These are phyloP conservation scores for Aspergillus oerlinghausenensis DNA, from an alignment of 2,329 filamentous ascomycete genomes.

Conservation along the genomic window DNA sequence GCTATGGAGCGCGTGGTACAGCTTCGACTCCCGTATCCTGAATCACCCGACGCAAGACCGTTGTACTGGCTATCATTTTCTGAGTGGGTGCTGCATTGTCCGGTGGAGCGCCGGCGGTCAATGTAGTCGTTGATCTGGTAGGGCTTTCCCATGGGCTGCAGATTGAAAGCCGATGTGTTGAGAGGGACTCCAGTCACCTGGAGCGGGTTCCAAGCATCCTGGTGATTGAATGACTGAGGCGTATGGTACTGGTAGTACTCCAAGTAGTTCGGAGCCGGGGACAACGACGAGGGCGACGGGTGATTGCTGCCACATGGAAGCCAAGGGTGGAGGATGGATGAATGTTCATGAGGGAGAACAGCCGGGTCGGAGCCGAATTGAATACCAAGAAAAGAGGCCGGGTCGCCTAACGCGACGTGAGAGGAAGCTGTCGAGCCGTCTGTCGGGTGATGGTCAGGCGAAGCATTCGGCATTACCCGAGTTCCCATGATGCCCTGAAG, in stretches of 20 bases:
- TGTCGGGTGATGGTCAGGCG: conserved; percentile 10
- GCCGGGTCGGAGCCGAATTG: conserved; percentile 21
- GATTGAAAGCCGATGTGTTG: conserved; percentile 14
- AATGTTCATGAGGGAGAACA: conserved; percentile 15
- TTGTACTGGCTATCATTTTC: conserved; percentile 31
- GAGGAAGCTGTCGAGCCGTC: conserved; percentile 9
- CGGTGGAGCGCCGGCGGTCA: conserved; percentile 20
- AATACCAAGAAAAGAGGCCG: conserved; percentile 23
- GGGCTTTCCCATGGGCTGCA: conserved; percentile 15
- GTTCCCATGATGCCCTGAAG: conserved; percentile 30
- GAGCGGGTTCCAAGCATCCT: conserved; percentile 32
- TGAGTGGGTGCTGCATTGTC: conserved; percentile 26
- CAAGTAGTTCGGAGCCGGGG: conserved; percentile 14
- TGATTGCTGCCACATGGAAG: conserved; percentile 6
- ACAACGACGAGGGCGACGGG: conserved; percentile 12
- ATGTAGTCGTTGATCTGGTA: conserved; percentile 14
- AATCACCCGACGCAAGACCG: conserved; percentile 28
- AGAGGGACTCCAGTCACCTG: conserved; percentile 23
- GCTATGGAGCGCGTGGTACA: conserved; percentile 25
- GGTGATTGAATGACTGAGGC: conserved; percentile 16
- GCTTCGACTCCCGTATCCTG: conserved; percentile 33
- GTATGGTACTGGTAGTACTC: conserved; percentile 21
- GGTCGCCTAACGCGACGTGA: conserved; percentile 16
- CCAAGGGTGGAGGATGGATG: conserved; percentile 20
- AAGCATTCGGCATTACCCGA: conserved; percentile 7